Conservation (phyloP, 2,329 filamentous ascomycete genomes). For the Calonectria crousiana region DNA sequence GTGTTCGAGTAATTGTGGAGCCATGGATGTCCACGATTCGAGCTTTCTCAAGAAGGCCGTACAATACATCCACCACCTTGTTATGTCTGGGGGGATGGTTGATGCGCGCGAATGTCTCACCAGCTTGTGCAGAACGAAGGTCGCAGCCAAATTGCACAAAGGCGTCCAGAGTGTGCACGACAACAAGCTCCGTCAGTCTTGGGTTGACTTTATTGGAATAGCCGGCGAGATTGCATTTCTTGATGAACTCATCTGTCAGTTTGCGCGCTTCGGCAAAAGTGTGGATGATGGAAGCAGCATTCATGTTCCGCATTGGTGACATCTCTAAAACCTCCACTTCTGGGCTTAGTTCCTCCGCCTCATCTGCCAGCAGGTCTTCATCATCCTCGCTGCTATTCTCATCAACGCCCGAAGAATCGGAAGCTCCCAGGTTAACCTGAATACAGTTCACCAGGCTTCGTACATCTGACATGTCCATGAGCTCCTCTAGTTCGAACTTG, state of each 20-base stretch:
- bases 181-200: not conserved
- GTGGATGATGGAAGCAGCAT: not conserved
- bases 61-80: not conserved
- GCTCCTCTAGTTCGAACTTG: not conserved
- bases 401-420: not conserved
- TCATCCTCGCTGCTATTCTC: not conserved
- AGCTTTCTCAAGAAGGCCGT: not conserved
- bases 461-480: not conserved
- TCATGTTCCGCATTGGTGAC: not conserved
- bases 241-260: not conserved
- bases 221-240: not conserved
- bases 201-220: not conserved
- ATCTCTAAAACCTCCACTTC: not conserved
- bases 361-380: not conserved
- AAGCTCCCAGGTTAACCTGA: not conserved
- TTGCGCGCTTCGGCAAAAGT: not conserved
- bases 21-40: not conserved
- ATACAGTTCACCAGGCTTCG: not conserved
- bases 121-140: not conserved
- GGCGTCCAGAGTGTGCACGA: not conserved
- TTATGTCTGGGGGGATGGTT: not conserved
- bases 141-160: constrained; percentile 1
- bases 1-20: not conserved
- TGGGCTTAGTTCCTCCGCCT: not conserved
- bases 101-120: not conserved